Evolutionary conservation across 495 filamentous ascomycete genomes (phyloP).

Genomic region (Hyaloscypha hepaticicola): DNA sequence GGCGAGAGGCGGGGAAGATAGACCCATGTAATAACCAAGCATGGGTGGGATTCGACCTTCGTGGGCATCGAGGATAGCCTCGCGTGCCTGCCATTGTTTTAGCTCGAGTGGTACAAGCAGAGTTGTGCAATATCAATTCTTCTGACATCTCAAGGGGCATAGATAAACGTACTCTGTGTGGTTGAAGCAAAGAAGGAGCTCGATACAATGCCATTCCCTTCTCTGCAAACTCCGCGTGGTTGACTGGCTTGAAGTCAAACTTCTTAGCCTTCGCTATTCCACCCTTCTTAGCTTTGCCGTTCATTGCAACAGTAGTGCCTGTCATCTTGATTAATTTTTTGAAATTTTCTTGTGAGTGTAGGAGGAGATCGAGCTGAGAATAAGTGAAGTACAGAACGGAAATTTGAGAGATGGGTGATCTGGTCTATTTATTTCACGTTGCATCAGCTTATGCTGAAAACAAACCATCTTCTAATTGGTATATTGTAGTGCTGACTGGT

Average conservation of each 20-base stretch:
- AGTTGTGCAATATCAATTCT: neutral
- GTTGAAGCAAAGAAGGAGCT: slow-evolving; percentile 44
- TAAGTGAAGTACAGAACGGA: no score
- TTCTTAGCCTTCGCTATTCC: neutral
- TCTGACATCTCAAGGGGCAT: neutral
- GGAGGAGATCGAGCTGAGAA: no score
- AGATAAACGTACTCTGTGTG: slow-evolving; percentile 30
- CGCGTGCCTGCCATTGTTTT: slow-evolving; percentile 28
- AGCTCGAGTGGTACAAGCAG: neutral
- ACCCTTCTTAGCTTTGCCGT: neutral
- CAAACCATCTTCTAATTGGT: no score
- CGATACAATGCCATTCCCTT: slow-evolving; percentile 40
- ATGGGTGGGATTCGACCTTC: slow-evolving; percentile 42
- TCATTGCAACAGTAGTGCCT: neutral
- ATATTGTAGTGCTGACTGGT: no score
- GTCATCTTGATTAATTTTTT: neutral
- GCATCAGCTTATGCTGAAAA: no score
- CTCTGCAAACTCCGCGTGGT: slow-evolving; percentile 9
- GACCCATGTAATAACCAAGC: slow-evolving; percentile 39
- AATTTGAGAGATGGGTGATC: no score
- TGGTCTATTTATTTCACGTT: no score
- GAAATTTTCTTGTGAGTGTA: no score
- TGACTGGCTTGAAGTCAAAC: slow-evolving; percentile 4
- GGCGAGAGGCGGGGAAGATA: slow-evolving; percentile 37
- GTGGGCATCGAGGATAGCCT: slow-evolving; percentile 46